Base-by-base conservation (phyloP, 139 green algal genomes). In the Pleodorina starrii region DNA sequence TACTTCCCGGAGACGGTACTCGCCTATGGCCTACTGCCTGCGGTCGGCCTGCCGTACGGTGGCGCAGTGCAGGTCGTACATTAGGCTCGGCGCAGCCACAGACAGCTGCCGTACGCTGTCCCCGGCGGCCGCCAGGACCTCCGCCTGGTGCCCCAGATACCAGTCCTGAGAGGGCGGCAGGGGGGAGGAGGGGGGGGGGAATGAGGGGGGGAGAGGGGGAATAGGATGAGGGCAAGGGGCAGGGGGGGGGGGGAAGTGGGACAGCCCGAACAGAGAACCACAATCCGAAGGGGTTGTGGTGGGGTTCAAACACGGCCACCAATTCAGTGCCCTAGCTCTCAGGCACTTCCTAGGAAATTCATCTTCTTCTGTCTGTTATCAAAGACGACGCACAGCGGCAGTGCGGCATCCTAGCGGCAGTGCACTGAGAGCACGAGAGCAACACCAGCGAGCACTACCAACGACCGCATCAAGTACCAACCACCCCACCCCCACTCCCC, bases 41-140 rank as follows among this genome's bases (percentile, higher is more conserved):
- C 63, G 63, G 63, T 25, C n/a, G 3, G 16, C 63, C 16, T 77
- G 69, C 69, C 38, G 36, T n/a, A n/a, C n/a, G n/a, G n/a, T n/a
- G n/a, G n/a, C 80, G 59, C 80, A 77, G 63, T 87, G 59, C 59
- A 87, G 63, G 10, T 87, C 81, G 81, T 60, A 87, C 60, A 77
- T 63, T 21, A 87, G 42, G 27, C 0, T n/a, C 25, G 81, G 81
- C 0, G 60, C 60, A 19, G 29, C 42, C 23, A 25, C 63, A 10
- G 38, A 59, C 16, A 87, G 57, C 60, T 77, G 29, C 4, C 60
- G 60, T 5, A 87, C 81, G 29, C 40, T 38, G 21, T 87, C 81
- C 23, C 59, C 38, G 9, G 81, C 60, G 21, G 81, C 40, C 2
- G 27, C 43, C 29, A 77, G 81, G 50, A 87, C 81, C 43, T 46